Conservation (phyloP, 2,329 filamentous ascomycete species). For the Pseudocercospora vitis region DNA sequence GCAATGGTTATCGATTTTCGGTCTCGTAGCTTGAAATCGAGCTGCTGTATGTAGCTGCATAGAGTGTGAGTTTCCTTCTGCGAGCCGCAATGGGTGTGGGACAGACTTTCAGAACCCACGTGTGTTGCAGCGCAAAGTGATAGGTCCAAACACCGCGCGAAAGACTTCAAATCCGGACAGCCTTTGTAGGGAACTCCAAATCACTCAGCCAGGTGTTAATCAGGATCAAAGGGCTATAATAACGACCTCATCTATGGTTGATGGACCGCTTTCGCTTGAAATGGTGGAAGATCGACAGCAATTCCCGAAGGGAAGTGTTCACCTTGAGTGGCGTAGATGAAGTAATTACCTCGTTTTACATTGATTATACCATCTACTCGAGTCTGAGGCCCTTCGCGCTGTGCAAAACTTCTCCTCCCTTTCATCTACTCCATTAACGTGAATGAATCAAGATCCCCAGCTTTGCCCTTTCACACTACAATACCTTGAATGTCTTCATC, state of each 20-base stretch:
- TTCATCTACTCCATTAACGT: conserved; percentile 45
- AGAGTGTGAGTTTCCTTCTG: no score
- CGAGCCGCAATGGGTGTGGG: no score
- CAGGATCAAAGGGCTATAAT: no score
- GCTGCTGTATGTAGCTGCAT: no score
- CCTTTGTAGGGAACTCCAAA: background rate
- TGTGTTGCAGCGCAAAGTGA: no score
- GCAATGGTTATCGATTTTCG: conserved; percentile 3
- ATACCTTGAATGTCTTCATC: conserved; percentile 41
- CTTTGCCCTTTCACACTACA: conserved; percentile 41
- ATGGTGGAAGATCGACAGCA: conserved; percentile 1
- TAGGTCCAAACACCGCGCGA: conserved; percentile 4
- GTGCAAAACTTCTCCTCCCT: conserved; percentile 6
- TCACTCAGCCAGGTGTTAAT: no score
- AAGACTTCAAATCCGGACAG: background rate
- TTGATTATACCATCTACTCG: no score
- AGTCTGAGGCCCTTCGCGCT: conserved; percentile 10
- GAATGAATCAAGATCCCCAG: conserved; percentile 42
- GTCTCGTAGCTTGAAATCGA: background rate
- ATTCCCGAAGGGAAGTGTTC: conserved; percentile 12
- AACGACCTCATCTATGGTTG: background rate
- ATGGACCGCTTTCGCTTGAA: no score
- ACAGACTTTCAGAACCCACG: no score
- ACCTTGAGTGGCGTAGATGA: conserved; percentile 10
- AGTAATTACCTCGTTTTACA: no score